Evolutionary conservation across 139 green algal species (phyloP).

Genomic region (Tetratostichococcus sp.): DNA sequence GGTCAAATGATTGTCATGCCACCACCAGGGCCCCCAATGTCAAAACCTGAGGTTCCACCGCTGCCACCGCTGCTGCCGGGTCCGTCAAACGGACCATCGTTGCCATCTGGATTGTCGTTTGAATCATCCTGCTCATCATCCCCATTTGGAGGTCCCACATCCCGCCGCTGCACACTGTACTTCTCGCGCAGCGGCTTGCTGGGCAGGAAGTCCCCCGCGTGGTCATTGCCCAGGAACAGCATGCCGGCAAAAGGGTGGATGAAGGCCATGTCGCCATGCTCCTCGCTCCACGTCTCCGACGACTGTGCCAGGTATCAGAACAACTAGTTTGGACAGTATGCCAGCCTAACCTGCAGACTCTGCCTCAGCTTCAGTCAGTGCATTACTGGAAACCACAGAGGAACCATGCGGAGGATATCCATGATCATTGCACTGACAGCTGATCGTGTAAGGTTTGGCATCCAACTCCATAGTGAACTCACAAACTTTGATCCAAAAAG

Average conservation of each 20-base stretch:
- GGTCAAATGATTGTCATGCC: background rate
- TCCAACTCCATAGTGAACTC: too few species aligned
- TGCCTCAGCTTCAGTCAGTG: too few species aligned
- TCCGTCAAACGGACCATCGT: background rate
- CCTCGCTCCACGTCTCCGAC: conserved; percentile 17
- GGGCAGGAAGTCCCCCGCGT: conserved; percentile 70
- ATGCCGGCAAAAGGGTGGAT: conserved; percentile 68
- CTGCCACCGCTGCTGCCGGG: background rate
- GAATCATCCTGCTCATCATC: conserved; percentile 6
- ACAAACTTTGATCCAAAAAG: too few species aligned
- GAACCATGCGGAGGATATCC: too few species aligned
- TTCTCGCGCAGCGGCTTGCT: conserved; percentile 63
- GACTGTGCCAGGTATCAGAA: conserved; percentile 9
- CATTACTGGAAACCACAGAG: too few species aligned
- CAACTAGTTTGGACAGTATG: too few species aligned
- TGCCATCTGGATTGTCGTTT: background rate
- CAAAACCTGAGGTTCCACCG: background rate
- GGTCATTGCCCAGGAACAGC: conserved; percentile 78
- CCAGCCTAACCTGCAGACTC: too few species aligned
- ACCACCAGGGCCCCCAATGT: background rate
- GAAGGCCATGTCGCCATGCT: conserved; percentile 34
- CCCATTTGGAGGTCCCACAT: conserved; percentile 38
- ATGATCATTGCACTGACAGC: too few species aligned
- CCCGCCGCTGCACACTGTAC: conserved; percentile 45
- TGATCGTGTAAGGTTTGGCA: too few species aligned